phyloP scores from a whole-genome alignment of 2,329 filamentous ascomycete species.

The Aspergillus tamarii region DNA sequence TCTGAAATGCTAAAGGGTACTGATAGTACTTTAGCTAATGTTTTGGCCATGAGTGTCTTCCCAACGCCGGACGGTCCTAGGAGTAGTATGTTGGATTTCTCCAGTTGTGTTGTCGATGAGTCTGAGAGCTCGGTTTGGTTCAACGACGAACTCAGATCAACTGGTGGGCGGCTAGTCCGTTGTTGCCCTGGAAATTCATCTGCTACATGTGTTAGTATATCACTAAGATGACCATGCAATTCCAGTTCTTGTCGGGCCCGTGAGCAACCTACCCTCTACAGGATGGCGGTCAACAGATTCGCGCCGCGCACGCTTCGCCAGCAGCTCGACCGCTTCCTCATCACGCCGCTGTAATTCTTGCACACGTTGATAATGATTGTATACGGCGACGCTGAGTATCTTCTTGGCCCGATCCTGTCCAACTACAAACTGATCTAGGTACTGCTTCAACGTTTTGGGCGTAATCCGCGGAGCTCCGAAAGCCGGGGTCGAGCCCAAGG shows the following conservation, averaged over 20 bases:
- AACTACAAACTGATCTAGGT: conserved; percentile 94
- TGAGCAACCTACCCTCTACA: conserved; percentile 67
- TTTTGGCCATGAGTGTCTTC: conserved; percentile 92
- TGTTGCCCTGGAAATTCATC: conserved; percentile 68
- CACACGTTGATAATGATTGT: conserved; percentile 93
- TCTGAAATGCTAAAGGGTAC: conserved; percentile 95
- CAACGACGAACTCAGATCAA: conserved; percentile 31
- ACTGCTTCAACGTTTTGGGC: conserved; percentile 74
- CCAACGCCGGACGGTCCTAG: conserved; percentile 93
- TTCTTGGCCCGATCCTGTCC: conserved; percentile 93
- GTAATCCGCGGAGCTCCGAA: conserved; percentile 63
- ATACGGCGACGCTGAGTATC: conserved; percentile 87
- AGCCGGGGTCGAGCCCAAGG: conserved; percentile 61
- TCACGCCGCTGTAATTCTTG: conserved; percentile 74
- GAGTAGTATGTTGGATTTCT: conserved; percentile 92
- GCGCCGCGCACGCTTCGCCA: conserved; percentile 71
- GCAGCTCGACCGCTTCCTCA: conserved; percentile 74
- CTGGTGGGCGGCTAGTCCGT: conserved; percentile 48
- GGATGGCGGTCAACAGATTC: conserved; percentile 73
- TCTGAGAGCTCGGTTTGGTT: conserved; percentile 54
- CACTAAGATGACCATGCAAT: neutral
- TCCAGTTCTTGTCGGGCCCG: neutral
- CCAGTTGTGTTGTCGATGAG: conserved; percentile 70
- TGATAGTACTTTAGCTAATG: conserved; percentile 86
- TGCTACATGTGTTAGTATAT: conserved; percentile 31